Evolutionary conservation across 2,329 filamentous ascomycete genomes (phyloP), one percentile per base, ranked within the genome.

Genomic region (Pyricularia sp.): DNA sequence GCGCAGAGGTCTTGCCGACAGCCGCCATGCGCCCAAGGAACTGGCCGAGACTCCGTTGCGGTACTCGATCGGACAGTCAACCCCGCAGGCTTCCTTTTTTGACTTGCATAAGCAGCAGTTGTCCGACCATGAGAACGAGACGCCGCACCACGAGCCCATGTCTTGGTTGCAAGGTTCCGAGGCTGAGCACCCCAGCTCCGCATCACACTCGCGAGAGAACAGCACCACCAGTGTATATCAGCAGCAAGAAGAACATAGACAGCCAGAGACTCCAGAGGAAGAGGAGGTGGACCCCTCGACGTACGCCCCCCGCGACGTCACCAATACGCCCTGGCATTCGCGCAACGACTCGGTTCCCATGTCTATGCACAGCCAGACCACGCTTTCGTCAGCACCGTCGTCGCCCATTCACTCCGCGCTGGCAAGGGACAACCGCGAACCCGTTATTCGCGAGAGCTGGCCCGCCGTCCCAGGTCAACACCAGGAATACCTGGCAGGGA

Each of bases 301-400:
- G 2, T 74, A 76, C 59, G 50, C 71, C 6, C 73, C 76, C 2
- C 74, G 74, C 10, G 76, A 79, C 65, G 75, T 77, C n/a, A 77
- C 77, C 6, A 72, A 79, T 68, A 66, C 75, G 0, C 69, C 76
- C 0, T 80, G 77, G 77, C 74, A 76, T 63, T 72, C 70, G 3
- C 73, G 75, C 14, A 72, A 72, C 23, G 75, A 75, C 26, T 78
- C 77, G 23, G 75, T 77, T 0, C 78, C 79, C 0, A 73, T 74
- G 64, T 81, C 79, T 1, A 63, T 77, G 23, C 75, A 72, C 64
- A 80, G 78, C 73, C 76, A 76, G 58, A 77, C 74, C 28, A 79
- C 78, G 0, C 65, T 79, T 2, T 78, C 78, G 12, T 78, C 79
- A 0, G 70, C 75, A 0, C 74, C 77, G 0, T 74, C 75, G 0